phyloP scores from a whole-genome alignment of 257 asterid species.

The Galeopsis tetrahit region DNA sequence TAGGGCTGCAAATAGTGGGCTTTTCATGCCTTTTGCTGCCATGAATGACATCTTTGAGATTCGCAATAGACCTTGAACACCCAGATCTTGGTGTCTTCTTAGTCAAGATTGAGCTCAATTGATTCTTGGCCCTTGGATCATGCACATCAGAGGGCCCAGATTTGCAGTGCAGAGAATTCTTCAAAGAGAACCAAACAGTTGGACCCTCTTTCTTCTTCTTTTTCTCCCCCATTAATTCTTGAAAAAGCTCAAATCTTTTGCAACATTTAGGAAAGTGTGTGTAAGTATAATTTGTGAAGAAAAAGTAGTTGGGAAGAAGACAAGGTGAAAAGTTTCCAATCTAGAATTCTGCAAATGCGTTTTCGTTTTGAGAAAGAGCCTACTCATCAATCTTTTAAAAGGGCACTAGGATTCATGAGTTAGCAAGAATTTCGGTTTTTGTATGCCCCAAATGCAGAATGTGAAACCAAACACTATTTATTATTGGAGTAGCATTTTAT shows the following conservation, averaged over 20 bases:
- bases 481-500: no score
- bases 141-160: conserved; percentile 67
- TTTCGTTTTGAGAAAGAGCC: conserved; percentile 38
- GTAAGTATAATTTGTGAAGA: background rate
- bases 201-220: conserved; percentile 43
- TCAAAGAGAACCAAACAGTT: conserved; percentile 66
- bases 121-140: conserved; percentile 49
- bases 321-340: background rate
- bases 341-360: conserved; percentile 23
- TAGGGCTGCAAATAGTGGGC: conserved; percentile 71
- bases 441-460: conserved; percentile 7
- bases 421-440: conserved; percentile 1
- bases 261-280: background rate
- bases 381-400: conserved; percentile 1
- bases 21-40: conserved; percentile 70
- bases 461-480: background rate
- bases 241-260: conserved; percentile 15
- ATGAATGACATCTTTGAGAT: conserved; percentile 69
- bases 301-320: conserved; percentile 36
- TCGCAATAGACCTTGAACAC: conserved; percentile 76
- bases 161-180: conserved; percentile 65
- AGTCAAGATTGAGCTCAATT: conserved; percentile 44
- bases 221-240: conserved; percentile 48
- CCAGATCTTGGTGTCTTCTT: conserved; percentile 64
- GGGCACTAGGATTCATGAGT: background rate